Conservation (phyloP, 2,329 filamentous ascomycete species). For the Leptoxyphium fumago region DNA sequence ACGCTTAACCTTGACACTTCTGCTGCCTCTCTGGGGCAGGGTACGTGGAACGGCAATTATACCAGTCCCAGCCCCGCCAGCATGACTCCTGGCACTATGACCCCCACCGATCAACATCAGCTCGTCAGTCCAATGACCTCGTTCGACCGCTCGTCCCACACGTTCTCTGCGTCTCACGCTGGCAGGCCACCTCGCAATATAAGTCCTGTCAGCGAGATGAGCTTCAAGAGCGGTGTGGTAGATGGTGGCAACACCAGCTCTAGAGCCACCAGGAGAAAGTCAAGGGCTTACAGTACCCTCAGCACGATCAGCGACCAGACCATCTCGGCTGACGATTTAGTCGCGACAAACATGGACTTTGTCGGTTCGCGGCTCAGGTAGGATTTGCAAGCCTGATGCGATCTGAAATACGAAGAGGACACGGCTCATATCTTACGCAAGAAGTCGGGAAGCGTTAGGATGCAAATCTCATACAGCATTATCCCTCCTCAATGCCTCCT, state of each 20-base stretch:
- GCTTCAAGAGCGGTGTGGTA: not conserved
- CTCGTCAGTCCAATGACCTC: not conserved
- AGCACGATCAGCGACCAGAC: not conserved
- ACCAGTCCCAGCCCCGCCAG: not conserved
- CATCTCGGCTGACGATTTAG: not conserved
- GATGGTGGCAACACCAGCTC: not conserved
- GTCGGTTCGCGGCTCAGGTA: not conserved
- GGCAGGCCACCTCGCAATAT: not conserved
- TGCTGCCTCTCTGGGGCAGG: not conserved
- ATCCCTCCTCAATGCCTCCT: no score
- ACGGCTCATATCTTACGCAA: no score
- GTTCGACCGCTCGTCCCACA: not conserved
- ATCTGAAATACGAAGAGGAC: no score
- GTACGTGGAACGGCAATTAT: not conserved
- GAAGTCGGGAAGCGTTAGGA: no score
- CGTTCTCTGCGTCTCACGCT: not conserved
- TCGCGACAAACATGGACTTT: not conserved
- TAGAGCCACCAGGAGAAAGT: not conserved
- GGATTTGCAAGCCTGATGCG: no score
- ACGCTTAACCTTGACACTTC: not conserved
- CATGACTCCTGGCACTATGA: not conserved
- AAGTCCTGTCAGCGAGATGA: not conserved
- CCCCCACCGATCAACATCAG: not conserved
- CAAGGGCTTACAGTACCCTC: not conserved
- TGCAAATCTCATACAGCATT: no score